Percentiles rank a stretch among this genome's conserved stretches.
Conservation (phyloP, 2,329 filamentous ascomycete genomes). For the Zasmidium angulare region DNA sequence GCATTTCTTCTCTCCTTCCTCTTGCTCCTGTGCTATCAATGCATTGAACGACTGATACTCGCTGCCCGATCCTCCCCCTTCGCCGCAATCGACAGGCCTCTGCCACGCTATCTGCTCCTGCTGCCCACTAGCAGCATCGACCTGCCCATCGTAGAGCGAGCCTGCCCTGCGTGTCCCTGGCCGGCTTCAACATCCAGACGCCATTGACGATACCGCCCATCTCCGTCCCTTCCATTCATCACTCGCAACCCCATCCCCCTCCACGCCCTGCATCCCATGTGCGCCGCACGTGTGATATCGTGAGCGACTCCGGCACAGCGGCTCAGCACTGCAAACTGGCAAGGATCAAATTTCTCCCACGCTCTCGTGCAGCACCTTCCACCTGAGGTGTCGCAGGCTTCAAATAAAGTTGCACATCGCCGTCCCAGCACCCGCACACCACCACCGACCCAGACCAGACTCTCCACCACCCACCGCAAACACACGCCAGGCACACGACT, state of each 20-base stretch:
- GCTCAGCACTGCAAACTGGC: not conserved
- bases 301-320: conserved; percentile 4
- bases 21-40: not conserved
- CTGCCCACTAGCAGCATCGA: not conserved
- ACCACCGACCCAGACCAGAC: conserved; percentile 10
- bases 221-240: not conserved
- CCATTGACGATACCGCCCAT: not conserved
- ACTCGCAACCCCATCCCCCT: no score
- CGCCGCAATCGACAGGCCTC: no score
- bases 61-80: not conserved
- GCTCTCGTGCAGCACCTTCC: not conserved
- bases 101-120: not conserved
- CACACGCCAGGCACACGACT: not conserved
- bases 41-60: not conserved
- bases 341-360: no score
- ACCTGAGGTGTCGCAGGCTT: conserved; percentile 2
- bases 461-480: conserved; percentile 5
- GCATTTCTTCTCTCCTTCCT: not conserved
- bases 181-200: not conserved
- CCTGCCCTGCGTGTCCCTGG: conserved; percentile 1
- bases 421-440: conserved; percentile 7
- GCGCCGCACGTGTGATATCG: conserved; percentile 5
- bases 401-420: conserved; percentile 14
- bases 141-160: not conserved
- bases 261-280: not conserved